Evolutionary conservation across 371 early-diverging fungal genomes (phyloP).

Genomic region (Mortierella sp.): DNA sequence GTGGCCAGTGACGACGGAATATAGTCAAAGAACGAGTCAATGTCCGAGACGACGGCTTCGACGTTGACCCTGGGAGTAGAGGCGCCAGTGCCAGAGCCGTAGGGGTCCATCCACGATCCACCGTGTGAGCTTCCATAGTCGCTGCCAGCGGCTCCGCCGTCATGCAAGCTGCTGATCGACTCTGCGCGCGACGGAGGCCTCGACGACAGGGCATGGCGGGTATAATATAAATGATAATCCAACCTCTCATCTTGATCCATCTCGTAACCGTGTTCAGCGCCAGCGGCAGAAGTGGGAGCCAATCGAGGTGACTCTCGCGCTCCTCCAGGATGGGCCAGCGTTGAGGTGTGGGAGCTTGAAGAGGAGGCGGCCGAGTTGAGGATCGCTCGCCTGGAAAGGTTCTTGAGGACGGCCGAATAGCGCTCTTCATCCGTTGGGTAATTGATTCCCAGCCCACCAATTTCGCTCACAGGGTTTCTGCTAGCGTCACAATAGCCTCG

Average conservation of each 20-base stretch:
- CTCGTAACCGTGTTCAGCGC: constrained; percentile 40
- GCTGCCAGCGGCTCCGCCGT: constrained; percentile 60
- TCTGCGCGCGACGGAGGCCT: constrained; percentile 52
- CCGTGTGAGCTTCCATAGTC: constrained; percentile 39
- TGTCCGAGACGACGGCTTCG: constrained; percentile 51
- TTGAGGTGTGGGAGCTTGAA: constrained; percentile 26
- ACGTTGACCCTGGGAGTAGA: constrained; percentile 49
- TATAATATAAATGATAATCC: constrained; percentile 58
- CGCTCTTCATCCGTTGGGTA: constrained; percentile 56
- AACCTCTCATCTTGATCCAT: constrained; percentile 55
- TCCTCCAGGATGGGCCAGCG: constrained; percentile 4
- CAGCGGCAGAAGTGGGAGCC: constrained; percentile 9
- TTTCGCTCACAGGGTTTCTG: constrained; percentile 43
- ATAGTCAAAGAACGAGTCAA: constrained; percentile 54
- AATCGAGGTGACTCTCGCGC: constrained; percentile 39
- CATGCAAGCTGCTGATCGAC: constrained; percentile 44
- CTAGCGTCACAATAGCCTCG: constrained; percentile 54
- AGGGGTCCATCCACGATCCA: constrained; percentile 29
- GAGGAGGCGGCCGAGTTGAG: constrained; percentile 50
- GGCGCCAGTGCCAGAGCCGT: constrained; percentile 28
- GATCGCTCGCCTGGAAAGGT: constrained; percentile 66
- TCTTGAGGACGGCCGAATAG: constrained; percentile 63
- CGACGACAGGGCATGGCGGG: constrained; percentile 54
- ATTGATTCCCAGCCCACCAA: constrained; percentile 44
- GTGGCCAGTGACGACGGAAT: constrained; percentile 25